Percentiles rank a stretch among this genome's conserved stretches.
These are phyloP conservation scores for Pichia rugopelliculosa DNA, from an alignment of 805 yeast species.

Conservation along the genomic window DNA sequence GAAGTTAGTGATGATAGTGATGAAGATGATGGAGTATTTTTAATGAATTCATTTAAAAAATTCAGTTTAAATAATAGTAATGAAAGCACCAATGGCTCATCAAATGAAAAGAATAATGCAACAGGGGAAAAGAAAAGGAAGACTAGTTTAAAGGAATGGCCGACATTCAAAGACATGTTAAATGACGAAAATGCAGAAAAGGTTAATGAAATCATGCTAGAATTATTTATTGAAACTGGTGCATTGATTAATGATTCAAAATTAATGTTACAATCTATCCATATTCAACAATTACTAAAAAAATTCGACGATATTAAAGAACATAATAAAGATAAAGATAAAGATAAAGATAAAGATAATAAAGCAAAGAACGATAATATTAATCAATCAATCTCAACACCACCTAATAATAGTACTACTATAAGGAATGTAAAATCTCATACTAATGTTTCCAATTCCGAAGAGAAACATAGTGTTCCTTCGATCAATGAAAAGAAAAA, in stretches of 20 bases:
- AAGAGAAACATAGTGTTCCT: neutral
- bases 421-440: too few relatives aligned
- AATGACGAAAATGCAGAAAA: constrained; percentile 34
- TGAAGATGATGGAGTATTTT: constrained; percentile 3
- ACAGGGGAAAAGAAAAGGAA: neutral
- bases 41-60: constrained; percentile 2
- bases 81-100: neutral
- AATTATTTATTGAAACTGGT: constrained; percentile 54
- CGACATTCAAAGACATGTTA: constrained; percentile 52
- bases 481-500: neutral
- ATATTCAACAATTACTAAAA: constrained; percentile 40
- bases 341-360: too few relatives aligned
- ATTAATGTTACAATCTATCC: constrained; percentile 49
- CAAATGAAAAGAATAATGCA: neutral
- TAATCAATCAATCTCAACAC: too few relatives aligned
- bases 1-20: constrained; percentile 8
- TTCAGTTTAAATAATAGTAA: neutral
- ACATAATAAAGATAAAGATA: neutral
- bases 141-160: constrained; percentile 24
- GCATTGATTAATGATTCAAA: constrained; percentile 58
- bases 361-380: too few relatives aligned
- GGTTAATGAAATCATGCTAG: constrained; percentile 49
- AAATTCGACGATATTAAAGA: neutral
- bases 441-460: neutral
- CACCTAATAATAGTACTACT: too few relatives aligned